Percentiles rank a stretch among this genome's conserved stretches.
Conservation (phyloP, 2,329 filamentous ascomycete genomes). For the Claviceps sp. region DNA sequence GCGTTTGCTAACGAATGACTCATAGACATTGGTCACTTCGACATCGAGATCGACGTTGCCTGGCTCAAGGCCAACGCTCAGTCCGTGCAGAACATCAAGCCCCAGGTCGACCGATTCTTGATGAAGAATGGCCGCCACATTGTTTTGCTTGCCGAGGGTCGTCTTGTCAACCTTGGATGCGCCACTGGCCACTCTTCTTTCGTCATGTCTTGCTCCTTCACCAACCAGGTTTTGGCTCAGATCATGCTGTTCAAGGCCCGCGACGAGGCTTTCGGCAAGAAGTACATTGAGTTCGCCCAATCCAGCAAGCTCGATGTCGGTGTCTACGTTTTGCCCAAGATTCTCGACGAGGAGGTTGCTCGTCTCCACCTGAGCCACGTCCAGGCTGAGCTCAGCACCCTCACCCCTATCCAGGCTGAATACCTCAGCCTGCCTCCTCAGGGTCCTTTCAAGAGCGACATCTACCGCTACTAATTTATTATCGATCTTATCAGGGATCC, state of each 20-base stretch:
- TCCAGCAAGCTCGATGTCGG: constrained; percentile 78
- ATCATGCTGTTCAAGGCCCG: constrained; percentile 94
- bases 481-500: constrained; percentile 23
- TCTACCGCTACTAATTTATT: constrained; percentile 37
- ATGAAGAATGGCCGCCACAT: constrained; percentile 92
- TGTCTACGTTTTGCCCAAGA: constrained; percentile 88
- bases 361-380: constrained; percentile 84
- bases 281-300: constrained; percentile 95
- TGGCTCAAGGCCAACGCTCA: constrained; percentile 97
- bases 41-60: constrained; percentile 98
- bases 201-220: constrained; percentile 99
- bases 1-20: neutral
- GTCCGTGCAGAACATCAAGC: constrained; percentile 97
- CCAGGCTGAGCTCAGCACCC: constrained; percentile 84
- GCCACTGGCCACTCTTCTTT: constrained; percentile 98
- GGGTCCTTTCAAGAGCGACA: constrained; percentile 94
- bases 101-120: constrained; percentile 95
- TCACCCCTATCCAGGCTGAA: constrained; percentile 78
- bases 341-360: constrained; percentile 97
- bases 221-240: constrained; percentile 99
- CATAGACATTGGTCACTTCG: constrained; percentile 91
- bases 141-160: constrained; percentile 95
- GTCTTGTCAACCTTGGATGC: constrained; percentile 98
- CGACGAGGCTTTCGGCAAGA: constrained; percentile 75
- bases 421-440: constrained; percentile 78